A percentile compares a stretch with the other conserved stretches of the same genome.
Conservation (phyloP, 1,284 basidiomycete species). For the Ceratobasidium papillatum region DNA sequence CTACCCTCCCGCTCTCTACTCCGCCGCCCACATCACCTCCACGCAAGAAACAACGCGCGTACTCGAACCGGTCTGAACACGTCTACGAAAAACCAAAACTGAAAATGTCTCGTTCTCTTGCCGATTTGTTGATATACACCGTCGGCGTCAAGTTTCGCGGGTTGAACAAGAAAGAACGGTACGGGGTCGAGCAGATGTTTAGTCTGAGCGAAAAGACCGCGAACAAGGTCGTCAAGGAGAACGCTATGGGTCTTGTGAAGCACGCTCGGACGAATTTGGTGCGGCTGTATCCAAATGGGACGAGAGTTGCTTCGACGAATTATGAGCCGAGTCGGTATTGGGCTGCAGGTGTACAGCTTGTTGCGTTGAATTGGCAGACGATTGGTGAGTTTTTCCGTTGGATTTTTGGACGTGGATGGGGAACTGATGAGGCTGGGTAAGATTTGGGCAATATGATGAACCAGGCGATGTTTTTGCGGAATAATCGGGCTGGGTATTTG, state of each 20-base stretch:
- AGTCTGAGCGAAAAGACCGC: constrained; percentile 90
- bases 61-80: constrained; percentile 17
- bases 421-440: constrained; percentile 49
- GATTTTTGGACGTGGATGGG: neutral
- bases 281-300: constrained; percentile 89
- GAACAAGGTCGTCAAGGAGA: constrained; percentile 56
- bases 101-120: constrained; percentile 79
- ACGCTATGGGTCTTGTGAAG: constrained; percentile 81
- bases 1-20: neutral
- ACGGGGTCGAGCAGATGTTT: constrained; percentile 90
- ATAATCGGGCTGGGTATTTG: constrained; percentile 87
- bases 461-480: constrained; percentile 92
- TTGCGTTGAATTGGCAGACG: constrained; percentile 98
- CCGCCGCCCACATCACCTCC: constrained; percentile 14
- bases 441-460: constrained; percentile 92
- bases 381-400: constrained; percentile 66
- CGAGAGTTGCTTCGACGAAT: constrained; percentile 84
- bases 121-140: constrained; percentile 89
- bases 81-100: constrained; percentile 49
- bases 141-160: constrained; percentile 95
- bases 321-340: constrained; percentile 91
- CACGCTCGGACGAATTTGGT: constrained; percentile 89
- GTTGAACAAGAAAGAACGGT: constrained; percentile 88
- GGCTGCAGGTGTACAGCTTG: constrained; percentile 91
- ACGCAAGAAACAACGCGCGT: constrained; percentile 31